Base-by-base conservation (phyloP, 345 rosid species). In the Rubroshorea leprosula region DNA sequence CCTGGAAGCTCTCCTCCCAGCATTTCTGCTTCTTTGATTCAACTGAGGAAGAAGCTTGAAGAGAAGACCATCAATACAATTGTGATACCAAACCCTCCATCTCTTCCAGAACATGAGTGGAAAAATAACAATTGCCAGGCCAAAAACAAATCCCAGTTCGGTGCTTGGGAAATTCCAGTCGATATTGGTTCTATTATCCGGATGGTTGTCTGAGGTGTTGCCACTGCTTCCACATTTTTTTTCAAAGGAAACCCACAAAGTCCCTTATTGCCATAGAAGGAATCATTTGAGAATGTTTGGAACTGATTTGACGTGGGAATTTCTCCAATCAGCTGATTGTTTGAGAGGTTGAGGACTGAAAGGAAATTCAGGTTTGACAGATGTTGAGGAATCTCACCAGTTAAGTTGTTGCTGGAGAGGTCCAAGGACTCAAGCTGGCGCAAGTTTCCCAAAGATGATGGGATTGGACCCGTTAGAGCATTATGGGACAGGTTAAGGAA, bases 401-500 rank as follows among this genome's bases (percentile, higher is more conserved):
- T 44, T 4, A 82, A 51, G 0, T 45, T 0, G 38, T 76, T 81
- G 51, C 11, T 0, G 1, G 77, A 69, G 22, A 81, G 57, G 61
- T 77, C 82, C 1, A 72, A 26, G 3, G 80, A 76, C n/a, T 62
- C 72, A 0, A 76, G 43, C n/a, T 24, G 50, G 27, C 21, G 12
- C 61, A 76, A 47, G 14, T 60, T 22, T 8, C 63, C 72, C 5
- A 69, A 13, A 13, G 13, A 2, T 15, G 60, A 27, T 27, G 77
- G 70, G 6, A 72, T 69, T 8, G 8, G 2, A 1, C 74, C 77
- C 0, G 27, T 45, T 2, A 72, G 41, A 43, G 22, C 31, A 50
- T 65, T 65, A 6, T 46, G 62, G 2, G 85, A 77, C 45, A 77
- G 15, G 61, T 74, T 74, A 50, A 80, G 61, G n/a, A n/a, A n/a